Conservation (phyloP, 805 yeast genomes). For the Monosporozyma servazzii region DNA sequence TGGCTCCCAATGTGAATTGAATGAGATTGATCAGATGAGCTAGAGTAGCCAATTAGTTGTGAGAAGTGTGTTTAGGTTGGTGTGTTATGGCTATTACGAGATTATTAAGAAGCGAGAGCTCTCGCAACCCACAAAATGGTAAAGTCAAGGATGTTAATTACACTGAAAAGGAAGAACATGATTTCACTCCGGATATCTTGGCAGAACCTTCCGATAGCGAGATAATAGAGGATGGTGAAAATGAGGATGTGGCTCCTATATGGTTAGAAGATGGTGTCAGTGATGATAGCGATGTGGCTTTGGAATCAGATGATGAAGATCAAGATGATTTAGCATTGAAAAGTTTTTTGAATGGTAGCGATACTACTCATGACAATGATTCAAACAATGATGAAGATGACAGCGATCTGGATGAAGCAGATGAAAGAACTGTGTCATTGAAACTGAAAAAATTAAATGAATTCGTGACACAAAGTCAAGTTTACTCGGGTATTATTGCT, state of each 20-base stretch:
- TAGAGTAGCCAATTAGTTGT: too few species aligned
- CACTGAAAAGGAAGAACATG: slow-evolving; percentile 25
- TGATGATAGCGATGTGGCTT: neutral
- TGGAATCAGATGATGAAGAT: slow-evolving; percentile 1
- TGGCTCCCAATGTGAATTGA: too few species aligned
- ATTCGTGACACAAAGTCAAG: slow-evolving; percentile 77
- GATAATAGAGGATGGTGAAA: slow-evolving; percentile 3
- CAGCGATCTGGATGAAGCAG: slow-evolving; percentile 20
- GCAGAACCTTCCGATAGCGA: slow-evolving; percentile 11
- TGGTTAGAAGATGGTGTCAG: slow-evolving; percentile 13
- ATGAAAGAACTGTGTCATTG: slow-evolving; percentile 40
- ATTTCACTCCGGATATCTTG: slow-evolving; percentile 17
- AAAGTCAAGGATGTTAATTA: slow-evolving; percentile 8
- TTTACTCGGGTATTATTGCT: slow-evolving; percentile 78
- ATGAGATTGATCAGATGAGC: too few species aligned
- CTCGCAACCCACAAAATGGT: neutral
- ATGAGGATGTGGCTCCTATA: slow-evolving; percentile 9
- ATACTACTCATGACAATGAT: slow-evolving; percentile 4
- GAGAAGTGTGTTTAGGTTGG: neutral
- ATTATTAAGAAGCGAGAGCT: neutral
- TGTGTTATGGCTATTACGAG: neutral
- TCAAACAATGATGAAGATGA: slow-evolving; percentile 9
- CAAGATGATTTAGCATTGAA: neutral
- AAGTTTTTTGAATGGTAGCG: slow-evolving; percentile 5
- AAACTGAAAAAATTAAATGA: slow-evolving; percentile 61